Base-by-base conservation (phyloP, 108 stramenopile species). In the Cylindrotheca closterium region DNA sequence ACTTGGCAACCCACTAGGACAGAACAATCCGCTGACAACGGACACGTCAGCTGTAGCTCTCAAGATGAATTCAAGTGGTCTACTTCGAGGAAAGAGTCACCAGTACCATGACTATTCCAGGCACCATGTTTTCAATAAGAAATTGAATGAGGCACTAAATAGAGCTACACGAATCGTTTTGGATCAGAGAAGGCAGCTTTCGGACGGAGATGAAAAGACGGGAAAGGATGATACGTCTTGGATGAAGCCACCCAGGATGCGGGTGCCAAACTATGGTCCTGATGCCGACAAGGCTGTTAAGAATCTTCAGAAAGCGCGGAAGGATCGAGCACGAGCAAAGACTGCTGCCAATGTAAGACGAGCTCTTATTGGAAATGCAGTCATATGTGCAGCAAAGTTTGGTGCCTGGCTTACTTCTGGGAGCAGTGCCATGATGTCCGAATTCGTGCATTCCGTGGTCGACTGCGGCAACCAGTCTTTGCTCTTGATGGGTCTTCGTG, bases 401-500 rank as follows among this genome's bases (percentile, higher is more conserved):
- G 85, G 75, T 24, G 96, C 95, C n/a, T 96, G 87, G 72, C 22
- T 91, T 47, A 79, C 84, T 21, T 89, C 85, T 24, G 97, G 97
- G 12, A 93, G 91, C 15, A 86, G 88, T 22, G 89, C 93, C 27
- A 97, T 99, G 96, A 65, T 96, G 46, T 85, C 94, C 17, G 98
- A 99, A 71, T 88, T 96, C 30, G 79, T 99, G 23, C 98, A 99
- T 71, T 85, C 87, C 48, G 82, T 93, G 34, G 96, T 95, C 0
- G 98, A 99, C 74, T 88, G 92, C 54, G 96, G 89, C 0, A 99
- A 99, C 74, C 98, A 99, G 67, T 72, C 81, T 22, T 66, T 99
- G 50, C 75, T 99, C 10, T 62, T 97, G 1, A 67, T 95, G 30
- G 97, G 98, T 1, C 67, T 98, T 4, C 78, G 83, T 18, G 79